Conservation (phyloP, 768 basidiomycete species). For the Dendrothele bispora region DNA sequence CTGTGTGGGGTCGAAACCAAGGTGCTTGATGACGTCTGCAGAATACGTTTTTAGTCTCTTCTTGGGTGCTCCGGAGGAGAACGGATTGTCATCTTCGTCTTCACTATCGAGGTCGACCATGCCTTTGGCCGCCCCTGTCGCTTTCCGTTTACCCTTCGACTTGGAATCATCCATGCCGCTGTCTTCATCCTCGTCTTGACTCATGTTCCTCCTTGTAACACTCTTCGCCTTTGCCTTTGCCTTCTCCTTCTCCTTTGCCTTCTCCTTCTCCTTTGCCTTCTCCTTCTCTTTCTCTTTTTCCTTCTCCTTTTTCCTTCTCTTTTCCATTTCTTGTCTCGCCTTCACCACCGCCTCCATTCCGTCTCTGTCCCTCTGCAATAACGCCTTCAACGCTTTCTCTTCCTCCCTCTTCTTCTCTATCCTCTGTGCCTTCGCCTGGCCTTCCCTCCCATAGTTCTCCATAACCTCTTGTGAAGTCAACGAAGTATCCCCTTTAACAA, state of each 20-base stretch:
- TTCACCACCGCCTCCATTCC: constrained; percentile 65
- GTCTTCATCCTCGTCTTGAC: constrained; percentile 11
- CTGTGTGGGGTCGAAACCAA: constrained; percentile 79
- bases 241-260: constrained; percentile 16
- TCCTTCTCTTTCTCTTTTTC: constrained; percentile 9
- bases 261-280: constrained; percentile 17
- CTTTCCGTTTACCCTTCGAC: too few species aligned
- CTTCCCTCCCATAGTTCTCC: constrained; percentile 79
- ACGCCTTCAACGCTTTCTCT: constrained; percentile 57
- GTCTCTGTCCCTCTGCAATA: constrained; percentile 65
- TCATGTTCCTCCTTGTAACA: constrained; percentile 18
- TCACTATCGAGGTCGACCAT: too few species aligned
- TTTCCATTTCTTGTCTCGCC: constrained; percentile 48
- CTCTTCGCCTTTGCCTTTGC: constrained; percentile 26
- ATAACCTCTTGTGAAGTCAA: constrained; percentile 46
- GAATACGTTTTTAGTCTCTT: constrained; percentile 54
- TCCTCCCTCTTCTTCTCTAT: constrained; percentile 54
- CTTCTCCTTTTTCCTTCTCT: constrained; percentile 17
- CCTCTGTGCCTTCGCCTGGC: constrained; percentile 75
- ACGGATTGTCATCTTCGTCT: too few species aligned
- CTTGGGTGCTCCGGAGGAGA: constrained; percentile 12
- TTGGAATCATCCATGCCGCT: constrained; percentile 11
- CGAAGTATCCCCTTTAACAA: constrained; percentile 50
- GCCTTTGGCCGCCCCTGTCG: too few species aligned
- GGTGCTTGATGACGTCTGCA: constrained; percentile 61